phyloP scores from a whole-genome alignment of 2,329 filamentous ascomycete genomes.

The Beauveria varroae region DNA sequence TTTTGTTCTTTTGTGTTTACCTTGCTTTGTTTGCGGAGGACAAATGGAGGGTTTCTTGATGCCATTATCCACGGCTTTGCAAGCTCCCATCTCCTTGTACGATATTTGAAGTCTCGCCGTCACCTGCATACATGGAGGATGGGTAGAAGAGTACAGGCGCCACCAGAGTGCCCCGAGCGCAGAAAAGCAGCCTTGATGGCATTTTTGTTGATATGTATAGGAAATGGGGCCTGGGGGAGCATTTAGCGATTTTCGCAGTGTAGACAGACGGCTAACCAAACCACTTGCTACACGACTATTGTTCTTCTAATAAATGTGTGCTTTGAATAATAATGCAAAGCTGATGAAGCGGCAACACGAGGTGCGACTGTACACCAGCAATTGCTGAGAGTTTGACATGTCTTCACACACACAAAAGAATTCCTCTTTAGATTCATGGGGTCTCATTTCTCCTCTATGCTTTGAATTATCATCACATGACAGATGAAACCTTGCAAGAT shows the following conservation, averaged over 20 bases:
- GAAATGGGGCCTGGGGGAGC: not conserved
- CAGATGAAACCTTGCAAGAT: constrained; percentile 32
- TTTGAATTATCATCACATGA: constrained; percentile 31
- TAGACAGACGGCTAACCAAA: constrained; percentile 3
- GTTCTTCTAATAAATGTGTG: not conserved
- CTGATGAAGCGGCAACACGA: not conserved
- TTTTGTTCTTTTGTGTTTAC: too few relatives aligned
- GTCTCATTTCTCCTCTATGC: constrained; percentile 30
- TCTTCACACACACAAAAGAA: not conserved
- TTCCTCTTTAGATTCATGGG: constrained; percentile 17
- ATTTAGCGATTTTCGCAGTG: not conserved
- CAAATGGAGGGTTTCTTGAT: not conserved
- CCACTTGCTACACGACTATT: not conserved
- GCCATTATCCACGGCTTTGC: not conserved
- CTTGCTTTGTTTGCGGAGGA: not conserved
- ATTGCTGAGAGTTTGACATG: too few relatives aligned
- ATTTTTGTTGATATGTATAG: constrained; percentile 8
- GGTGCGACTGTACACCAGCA: not conserved
- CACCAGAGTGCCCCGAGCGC: not conserved
- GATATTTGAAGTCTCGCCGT: not conserved
- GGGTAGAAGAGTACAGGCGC: not conserved
- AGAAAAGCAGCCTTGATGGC: not conserved
- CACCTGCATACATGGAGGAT: not conserved
- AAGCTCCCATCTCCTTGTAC: constrained; percentile 1
- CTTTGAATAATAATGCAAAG: not conserved